These are phyloP conservation scores for Neurospora sp. DNA, from an alignment of 2,329 filamentous ascomycete genomes.

Conservation along the genomic window DNA sequence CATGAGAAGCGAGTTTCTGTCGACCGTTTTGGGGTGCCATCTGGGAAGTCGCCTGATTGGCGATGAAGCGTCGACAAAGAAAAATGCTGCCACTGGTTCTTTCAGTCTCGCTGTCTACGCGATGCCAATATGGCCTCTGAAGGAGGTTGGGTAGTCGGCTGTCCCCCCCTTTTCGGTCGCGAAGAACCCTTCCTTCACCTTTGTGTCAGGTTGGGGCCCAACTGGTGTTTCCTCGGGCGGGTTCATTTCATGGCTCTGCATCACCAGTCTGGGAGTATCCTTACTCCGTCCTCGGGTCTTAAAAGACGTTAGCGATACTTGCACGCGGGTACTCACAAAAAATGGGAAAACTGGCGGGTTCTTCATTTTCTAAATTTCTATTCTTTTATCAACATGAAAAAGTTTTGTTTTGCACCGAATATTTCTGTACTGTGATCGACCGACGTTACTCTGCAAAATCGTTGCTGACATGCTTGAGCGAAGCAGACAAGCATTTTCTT, in stretches of 20 bases:
- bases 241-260: neutral
- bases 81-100: neutral
- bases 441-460: neutral
- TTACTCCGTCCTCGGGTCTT: neutral
- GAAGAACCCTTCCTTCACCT: neutral
- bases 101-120: slow-evolving; percentile 9
- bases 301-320: neutral
- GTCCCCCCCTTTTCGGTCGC: neutral
- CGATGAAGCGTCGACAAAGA: slow-evolving; percentile 17
- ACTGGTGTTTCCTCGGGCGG: neutral
- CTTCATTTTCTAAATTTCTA: neutral
- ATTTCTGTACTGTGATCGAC: neutral
- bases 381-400: neutral
- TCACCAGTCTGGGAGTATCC: neutral
- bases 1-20: neutral
- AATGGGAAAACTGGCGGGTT: neutral
- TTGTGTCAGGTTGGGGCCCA: neutral
- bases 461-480: neutral
- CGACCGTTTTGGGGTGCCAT: neutral
- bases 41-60: slow-evolving; percentile 3
- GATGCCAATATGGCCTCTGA: slow-evolving; percentile 10
- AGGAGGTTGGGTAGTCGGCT: neutral
- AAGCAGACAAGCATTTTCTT: neutral
- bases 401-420: neutral
- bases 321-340: neutral